These are phyloP conservation scores for Edaphochlamys debaryana DNA, from an alignment of 139 green algal species.

Conservation along the genomic window DNA sequence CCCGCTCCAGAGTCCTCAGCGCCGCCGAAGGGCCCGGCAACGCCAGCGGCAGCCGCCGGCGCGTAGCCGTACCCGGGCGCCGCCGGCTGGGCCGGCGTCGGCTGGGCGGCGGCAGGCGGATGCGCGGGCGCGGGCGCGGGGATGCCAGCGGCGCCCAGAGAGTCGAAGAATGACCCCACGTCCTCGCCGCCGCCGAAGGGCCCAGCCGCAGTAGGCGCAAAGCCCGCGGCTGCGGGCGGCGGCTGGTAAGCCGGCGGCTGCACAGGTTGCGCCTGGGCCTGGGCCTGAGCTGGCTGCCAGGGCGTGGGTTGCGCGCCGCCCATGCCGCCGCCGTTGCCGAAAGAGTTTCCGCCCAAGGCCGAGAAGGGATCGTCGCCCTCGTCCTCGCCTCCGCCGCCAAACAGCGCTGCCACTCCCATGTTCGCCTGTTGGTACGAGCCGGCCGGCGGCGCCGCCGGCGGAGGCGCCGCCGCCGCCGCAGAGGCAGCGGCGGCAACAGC, in stretches of 20 bases:
- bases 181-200: background rate
- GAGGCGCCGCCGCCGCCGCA: background rate
- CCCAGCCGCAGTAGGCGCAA: background rate
- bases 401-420: background rate
- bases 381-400: constrained; percentile 2
- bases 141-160: background rate
- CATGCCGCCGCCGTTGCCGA: background rate
- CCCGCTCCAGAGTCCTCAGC: no score
- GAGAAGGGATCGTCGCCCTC: constrained; percentile 8
- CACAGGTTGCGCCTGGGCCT: background rate
- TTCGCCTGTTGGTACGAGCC: background rate
- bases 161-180: background rate
- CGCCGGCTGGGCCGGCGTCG: no score
- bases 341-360: no score
- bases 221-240: no score
- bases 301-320: no score
- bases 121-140: no score
- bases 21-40: no score
- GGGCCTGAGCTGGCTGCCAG: background rate
- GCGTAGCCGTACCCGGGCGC: no score
- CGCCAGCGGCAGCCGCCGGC: no score
- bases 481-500: no score
- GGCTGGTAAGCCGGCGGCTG: background rate
- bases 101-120: no score
- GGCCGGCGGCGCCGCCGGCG: background rate